Evolutionary conservation across 2,329 filamentous ascomycete genomes (phyloP), one percentile per base, ranked within the genome.

Genomic region (Knoxdaviesia proteae): DNA sequence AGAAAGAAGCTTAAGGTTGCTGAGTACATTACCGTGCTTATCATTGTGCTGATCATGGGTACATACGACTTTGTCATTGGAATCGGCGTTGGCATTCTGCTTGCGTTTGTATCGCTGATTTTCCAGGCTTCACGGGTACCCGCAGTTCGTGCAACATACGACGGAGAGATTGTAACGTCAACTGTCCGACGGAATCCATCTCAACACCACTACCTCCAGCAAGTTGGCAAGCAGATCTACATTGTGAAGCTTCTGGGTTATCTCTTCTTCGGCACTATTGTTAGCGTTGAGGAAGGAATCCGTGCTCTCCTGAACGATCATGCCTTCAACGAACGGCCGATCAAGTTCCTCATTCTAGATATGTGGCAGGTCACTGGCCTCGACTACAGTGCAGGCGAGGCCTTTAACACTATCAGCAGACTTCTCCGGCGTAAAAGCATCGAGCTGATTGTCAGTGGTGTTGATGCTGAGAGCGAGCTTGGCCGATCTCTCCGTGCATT

Each of bases 251-350:
- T 98, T 10, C 80, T 82, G 0, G 88, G 90, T 0, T 96, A 88
- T 54, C 71, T 98, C n/a, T 98, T 98, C 65, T 98, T 98, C 51
- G 90, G 90, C 10, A 96, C 87, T 3, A 94, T 98, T 49, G 88
- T 94, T 42, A 84, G 84, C 40, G 88, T 98, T 0, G 90, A 98
- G 58, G 81, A 84, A 48, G 80, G 80, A 48, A 87, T 96, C 47
- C 74, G 87, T 29, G 74, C 69, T 4, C 63, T 96, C 33, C 77
- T 96, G 39, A 78, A 87, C 32, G 84, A 93, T 32, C 77, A 88
- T 47, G 71, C 77, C 3, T 96, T 94, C 54, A 64, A 67, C 31
- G 65, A 74, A 49, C 71, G 77, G 42, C 86, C 88, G 0, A 90
- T 96, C 54, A 80, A 84, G 49, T 98, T 86, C 56, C 66, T 98